These are phyloP conservation scores for Colletotrichum endophyticum DNA, from an alignment of 2,329 filamentous ascomycete genomes.

Conservation along the genomic window DNA sequence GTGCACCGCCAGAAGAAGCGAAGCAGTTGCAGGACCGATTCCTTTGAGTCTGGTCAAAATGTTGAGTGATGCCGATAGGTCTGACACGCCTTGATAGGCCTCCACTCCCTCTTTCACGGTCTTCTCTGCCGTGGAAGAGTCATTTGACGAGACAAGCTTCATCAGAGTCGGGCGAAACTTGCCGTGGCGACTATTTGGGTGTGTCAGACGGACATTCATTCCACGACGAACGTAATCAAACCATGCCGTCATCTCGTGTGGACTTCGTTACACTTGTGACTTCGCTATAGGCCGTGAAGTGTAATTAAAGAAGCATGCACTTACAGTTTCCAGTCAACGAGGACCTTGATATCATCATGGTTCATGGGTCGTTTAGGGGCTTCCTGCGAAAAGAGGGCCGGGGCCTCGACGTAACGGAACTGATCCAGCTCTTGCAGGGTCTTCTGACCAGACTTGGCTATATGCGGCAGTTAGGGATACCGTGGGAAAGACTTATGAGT, in stretches of 20 bases:
- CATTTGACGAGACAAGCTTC: conserved; percentile 67
- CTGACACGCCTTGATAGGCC: conserved; percentile 42
- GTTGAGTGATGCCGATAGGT: conserved; percentile 50
- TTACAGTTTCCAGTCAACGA: conserved; percentile 77
- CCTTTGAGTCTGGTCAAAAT: conserved; percentile 68
- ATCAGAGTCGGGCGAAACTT: conserved; percentile 67
- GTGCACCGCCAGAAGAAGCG: conserved; percentile 71
- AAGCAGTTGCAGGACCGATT: conserved; percentile 81
- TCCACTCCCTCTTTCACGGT: conserved; percentile 59
- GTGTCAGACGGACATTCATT: neutral
- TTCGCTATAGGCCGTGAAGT: neutral
- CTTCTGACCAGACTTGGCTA: conserved; percentile 54
- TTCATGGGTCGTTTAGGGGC: conserved; percentile 46
- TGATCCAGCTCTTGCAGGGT: conserved; percentile 63
- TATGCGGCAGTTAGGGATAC: neutral
- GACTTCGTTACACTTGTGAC: neutral
- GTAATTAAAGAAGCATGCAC: conserved; percentile 29
- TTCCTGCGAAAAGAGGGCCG: conserved; percentile 45
- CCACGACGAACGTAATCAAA: neutral
- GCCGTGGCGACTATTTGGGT: conserved; percentile 56
- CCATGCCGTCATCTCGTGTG: neutral
- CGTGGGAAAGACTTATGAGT: conserved; percentile 6
- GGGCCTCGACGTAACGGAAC: conserved; percentile 62
- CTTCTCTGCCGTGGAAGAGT: conserved; percentile 45
- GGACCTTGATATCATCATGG: conserved; percentile 60